Evolutionary conservation across 1,284 basidiomycete genomes (phyloP).

Genomic region (Pascua sp.): DNA sequence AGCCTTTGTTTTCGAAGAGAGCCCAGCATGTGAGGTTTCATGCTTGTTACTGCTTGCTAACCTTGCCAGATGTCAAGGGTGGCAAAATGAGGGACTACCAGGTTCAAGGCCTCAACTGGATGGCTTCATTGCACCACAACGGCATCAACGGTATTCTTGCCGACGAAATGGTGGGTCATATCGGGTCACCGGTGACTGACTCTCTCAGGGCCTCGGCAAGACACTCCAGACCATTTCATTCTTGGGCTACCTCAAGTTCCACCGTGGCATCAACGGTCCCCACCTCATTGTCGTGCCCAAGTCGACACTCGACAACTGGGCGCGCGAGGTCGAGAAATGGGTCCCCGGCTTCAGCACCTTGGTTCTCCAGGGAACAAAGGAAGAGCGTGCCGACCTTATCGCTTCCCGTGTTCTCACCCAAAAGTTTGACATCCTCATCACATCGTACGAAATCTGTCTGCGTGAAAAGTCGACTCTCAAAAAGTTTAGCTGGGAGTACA

Average conservation of each 20-base stretch:
- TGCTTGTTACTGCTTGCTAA: not conserved
- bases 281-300: slow-evolving; percentile 97
- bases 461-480: slow-evolving; percentile 88
- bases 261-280: slow-evolving; percentile 70
- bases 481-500: slow-evolving; percentile 97
- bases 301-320: slow-evolving; percentile 96
- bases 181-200: slow-evolving; percentile 20
- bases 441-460: slow-evolving; percentile 95
- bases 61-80: slow-evolving; percentile 69
- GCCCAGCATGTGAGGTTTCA: slow-evolving; percentile 69
- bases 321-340: slow-evolving; percentile 89
- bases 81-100: slow-evolving; percentile 91
- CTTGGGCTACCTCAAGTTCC: slow-evolving; percentile 88
- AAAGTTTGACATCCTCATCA: slow-evolving; percentile 92
- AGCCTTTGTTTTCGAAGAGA: slow-evolving; percentile 87
- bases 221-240: slow-evolving; percentile 98
- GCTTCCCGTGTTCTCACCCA: slow-evolving; percentile 73
- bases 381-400: slow-evolving; percentile 81
- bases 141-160: slow-evolving; percentile 90
- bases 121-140: slow-evolving; percentile 88
- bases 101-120: slow-evolving; percentile 94
- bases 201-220: slow-evolving; percentile 84
- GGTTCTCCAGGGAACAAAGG: slow-evolving; percentile 79
- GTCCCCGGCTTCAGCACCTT: slow-evolving; percentile 83
- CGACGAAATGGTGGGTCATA: slow-evolving; percentile 75